phyloP scores from a whole-genome alignment of 768 basidiomycete genomes.

The Zangia roseola region DNA sequence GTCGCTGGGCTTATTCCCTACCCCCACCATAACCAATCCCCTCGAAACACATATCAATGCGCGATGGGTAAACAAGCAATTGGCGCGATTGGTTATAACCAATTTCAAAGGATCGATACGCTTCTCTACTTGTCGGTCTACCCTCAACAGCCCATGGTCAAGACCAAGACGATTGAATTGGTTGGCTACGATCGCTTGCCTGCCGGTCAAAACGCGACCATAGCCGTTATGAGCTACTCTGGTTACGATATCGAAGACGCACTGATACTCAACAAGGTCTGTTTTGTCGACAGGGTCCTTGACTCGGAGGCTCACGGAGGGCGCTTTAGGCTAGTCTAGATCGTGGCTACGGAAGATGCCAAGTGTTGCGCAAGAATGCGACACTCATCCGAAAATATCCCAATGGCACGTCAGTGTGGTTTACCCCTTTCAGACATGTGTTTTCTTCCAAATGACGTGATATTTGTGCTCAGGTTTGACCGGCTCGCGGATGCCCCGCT shows the following conservation, averaged over 20 bases:
- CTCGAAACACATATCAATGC: conserved; percentile 98
- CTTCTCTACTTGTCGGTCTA: conserved; percentile 97
- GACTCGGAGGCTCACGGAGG: conserved; percentile 2
- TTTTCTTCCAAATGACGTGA: conserved; percentile 6
- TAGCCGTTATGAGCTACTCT: conserved; percentile 99
- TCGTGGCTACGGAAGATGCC: conserved; percentile 96
- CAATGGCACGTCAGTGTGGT: conserved; percentile 85
- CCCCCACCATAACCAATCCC: conserved; percentile 99
- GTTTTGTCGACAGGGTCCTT: background rate
- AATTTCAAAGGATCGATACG: conserved; percentile 96
- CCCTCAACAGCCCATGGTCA: conserved; percentile 99
- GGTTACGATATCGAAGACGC: conserved; percentile 99
- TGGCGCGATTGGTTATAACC: conserved; percentile 97
- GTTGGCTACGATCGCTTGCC: conserved; percentile 96
- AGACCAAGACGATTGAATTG: conserved; percentile 97
- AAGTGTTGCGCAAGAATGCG: conserved; percentile 93
- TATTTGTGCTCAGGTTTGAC: conserved; percentile 61
- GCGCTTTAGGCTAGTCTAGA: conserved; percentile 81
- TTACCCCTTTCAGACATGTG: conserved; percentile 10
- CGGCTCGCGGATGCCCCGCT: conserved; percentile 90
- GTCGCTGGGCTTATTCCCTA: conserved; percentile 99
- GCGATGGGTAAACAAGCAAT: conserved; percentile 99
- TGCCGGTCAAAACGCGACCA: conserved; percentile 96
- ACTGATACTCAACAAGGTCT: conserved; percentile 88
- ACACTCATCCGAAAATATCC: conserved; percentile 95